These are phyloP conservation scores for Climacium dendroides DNA, from an alignment of 225 moss, liverwort and hornwort genomes.

Conservation along the genomic window DNA sequence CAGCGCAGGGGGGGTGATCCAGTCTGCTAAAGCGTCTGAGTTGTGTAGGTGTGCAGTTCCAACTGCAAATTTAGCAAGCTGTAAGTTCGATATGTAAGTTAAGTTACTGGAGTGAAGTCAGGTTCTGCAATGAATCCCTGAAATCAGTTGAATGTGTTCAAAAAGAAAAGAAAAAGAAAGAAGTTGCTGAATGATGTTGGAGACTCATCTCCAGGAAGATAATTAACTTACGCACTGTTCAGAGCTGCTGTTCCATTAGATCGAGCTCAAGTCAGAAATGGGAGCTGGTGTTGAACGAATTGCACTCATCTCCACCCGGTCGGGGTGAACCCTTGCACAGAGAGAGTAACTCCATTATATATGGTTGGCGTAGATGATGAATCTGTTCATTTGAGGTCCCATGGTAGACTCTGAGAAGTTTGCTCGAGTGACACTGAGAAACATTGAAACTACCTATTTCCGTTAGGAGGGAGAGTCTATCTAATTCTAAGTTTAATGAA, in stretches of 20 bases:
- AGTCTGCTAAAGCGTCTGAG: neutral
- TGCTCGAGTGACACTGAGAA: too few species aligned
- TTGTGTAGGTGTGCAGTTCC: neutral
- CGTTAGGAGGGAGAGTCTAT: too few species aligned
- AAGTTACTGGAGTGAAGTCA: neutral
- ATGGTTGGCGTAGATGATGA: neutral
- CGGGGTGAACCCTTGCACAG: too few species aligned
- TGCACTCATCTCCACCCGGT: neutral
- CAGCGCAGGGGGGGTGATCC: too few species aligned
- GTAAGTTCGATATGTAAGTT: too few species aligned
- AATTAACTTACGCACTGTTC: neutral
- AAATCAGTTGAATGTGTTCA: neutral
- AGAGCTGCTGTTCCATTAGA: neutral
- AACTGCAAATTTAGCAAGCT: neutral
- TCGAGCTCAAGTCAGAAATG: neutral
- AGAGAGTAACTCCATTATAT: neutral
- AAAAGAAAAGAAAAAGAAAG: neutral
- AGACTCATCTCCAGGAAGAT: too few species aligned
- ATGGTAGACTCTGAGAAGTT: too few species aligned
- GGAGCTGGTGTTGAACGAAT: neutral
- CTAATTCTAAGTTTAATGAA: too few species aligned
- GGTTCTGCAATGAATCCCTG: neutral
- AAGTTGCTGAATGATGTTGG: neutral
- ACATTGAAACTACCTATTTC: too few species aligned
- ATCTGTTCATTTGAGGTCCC: too few species aligned